phyloP scores from a whole-genome alignment of 192 early-diverging fungal genomes.

The Lobosporangium transversale region DNA sequence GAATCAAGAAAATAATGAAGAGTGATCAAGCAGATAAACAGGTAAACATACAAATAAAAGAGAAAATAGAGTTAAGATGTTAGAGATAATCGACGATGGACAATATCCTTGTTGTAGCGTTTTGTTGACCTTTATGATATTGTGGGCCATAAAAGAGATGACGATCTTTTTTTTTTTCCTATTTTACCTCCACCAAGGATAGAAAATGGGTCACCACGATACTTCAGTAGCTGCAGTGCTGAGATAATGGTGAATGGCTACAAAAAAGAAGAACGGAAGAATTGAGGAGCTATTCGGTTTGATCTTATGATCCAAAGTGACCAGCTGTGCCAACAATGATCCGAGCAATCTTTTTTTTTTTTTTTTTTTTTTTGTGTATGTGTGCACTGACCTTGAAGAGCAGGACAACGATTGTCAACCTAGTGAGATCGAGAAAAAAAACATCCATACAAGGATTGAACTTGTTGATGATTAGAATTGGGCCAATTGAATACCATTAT shows the following conservation, averaged over 20 bases:
- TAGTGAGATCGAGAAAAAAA: conserved; percentile 5
- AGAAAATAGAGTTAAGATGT: no score
- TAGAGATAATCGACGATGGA: no score
- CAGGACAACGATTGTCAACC: conserved; percentile 29
- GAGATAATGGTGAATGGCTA: conserved; percentile 62
- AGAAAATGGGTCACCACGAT: conserved; percentile 58
- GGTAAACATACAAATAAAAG: background rate
- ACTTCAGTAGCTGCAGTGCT: conserved; percentile 55
- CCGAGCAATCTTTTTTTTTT: no score
- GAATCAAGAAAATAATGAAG: background rate
- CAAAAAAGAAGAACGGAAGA: background rate
- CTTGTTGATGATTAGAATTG: background rate
- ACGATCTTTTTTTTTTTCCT: no score
- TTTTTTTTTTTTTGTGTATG: no score
- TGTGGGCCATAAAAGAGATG: no score
- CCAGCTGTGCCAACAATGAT: background rate
- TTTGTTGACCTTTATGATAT: no score
- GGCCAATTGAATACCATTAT: conserved; percentile 37
- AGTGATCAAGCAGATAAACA: background rate
- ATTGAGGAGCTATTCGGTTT: background rate
- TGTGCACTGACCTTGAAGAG: conserved; percentile 33
- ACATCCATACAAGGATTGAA: background rate
- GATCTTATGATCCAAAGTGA: background rate
- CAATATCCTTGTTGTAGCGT: no score
- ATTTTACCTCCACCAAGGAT: conserved; percentile 44